Conservation (phyloP, 441 rosid genomes). For the Eugenia klotzschiana region DNA sequence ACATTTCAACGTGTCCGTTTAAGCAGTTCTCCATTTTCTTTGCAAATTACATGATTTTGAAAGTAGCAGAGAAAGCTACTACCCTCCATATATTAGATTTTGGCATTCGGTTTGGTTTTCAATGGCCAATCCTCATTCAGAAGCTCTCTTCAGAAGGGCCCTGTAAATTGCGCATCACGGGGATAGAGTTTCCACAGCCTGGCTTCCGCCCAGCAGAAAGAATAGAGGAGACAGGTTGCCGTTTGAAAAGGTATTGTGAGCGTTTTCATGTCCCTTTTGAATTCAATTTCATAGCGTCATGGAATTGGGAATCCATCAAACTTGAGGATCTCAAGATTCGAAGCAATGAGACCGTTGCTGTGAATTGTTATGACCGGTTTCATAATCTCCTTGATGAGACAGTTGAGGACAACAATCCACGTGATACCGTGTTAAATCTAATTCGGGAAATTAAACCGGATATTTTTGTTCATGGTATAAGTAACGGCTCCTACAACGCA, state of each 20-base stretch:
- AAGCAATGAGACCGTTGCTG: not conserved
- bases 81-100: not conserved
- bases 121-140: not conserved
- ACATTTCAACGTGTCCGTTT: not conserved
- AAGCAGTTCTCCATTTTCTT: not conserved
- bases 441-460: not conserved
- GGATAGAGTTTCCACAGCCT: not conserved
- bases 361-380: not conserved
- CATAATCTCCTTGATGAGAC: not conserved
- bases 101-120: not conserved
- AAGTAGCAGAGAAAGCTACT: not conserved
- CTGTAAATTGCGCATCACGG: not conserved
- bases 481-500: not conserved
- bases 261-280: not conserved
- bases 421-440: not conserved
- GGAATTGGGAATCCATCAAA: not conserved
- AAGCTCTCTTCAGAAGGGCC: not conserved
- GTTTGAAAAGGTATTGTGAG: not conserved
- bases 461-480: not conserved
- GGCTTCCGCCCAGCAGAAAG: not conserved
- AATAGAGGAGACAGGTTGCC: not conserved
- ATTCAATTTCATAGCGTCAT: not conserved
- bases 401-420: not conserved
- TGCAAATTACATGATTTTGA: not conserved
- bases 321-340: not conserved